These are phyloP conservation scores for Zoysia matrella DNA, from an alignment of 202 grass and related monocot species.

Conservation along the genomic window DNA sequence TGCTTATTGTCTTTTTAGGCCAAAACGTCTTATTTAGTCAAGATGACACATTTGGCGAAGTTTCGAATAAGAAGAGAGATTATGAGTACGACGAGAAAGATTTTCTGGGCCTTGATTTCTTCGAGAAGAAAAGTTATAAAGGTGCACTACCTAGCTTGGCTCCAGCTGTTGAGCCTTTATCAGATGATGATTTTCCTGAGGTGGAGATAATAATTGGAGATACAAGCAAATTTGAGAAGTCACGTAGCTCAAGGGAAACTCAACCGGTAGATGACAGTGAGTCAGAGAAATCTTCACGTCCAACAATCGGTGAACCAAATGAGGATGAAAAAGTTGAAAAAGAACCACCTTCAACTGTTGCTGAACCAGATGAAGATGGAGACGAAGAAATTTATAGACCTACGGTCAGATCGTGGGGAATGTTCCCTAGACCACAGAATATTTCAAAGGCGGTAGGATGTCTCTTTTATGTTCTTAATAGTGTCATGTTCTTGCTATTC, in stretches of 20 bases:
- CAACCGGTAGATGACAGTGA: constrained; percentile 52
- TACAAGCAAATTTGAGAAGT: constrained; percentile 68
- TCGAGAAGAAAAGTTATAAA: constrained; percentile 64
- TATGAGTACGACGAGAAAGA: constrained; percentile 56
- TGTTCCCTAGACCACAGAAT: constrained; percentile 85
- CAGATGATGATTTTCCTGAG: constrained; percentile 58
- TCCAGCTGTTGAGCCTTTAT: constrained; percentile 50
- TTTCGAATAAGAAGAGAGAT: constrained; percentile 43
- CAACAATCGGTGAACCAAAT: constrained; percentile 44
- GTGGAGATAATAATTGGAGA: constrained; percentile 92
- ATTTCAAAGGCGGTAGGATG: constrained; percentile 89
- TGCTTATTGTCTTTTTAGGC: constrained; percentile 42
- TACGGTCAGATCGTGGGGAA: constrained; percentile 86
- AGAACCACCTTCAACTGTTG: constrained; percentile 40
- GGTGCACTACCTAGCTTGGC: constrained; percentile 61
- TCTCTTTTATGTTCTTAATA: background rate
- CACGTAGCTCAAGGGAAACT: constrained; percentile 38
- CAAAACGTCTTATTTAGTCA: constrained; percentile 38
- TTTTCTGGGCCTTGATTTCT: constrained; percentile 74
- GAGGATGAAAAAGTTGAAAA: constrained; percentile 46
- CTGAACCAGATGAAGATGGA: constrained; percentile 51
- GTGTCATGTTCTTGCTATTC: background rate
- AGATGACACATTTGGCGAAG: constrained; percentile 38
- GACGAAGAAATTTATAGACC: constrained; percentile 61
- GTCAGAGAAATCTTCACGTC: constrained; percentile 33